These are phyloP conservation scores for Microsporum audouinii DNA, from an alignment of 2,329 filamentous ascomycete genomes.

Conservation along the genomic window DNA sequence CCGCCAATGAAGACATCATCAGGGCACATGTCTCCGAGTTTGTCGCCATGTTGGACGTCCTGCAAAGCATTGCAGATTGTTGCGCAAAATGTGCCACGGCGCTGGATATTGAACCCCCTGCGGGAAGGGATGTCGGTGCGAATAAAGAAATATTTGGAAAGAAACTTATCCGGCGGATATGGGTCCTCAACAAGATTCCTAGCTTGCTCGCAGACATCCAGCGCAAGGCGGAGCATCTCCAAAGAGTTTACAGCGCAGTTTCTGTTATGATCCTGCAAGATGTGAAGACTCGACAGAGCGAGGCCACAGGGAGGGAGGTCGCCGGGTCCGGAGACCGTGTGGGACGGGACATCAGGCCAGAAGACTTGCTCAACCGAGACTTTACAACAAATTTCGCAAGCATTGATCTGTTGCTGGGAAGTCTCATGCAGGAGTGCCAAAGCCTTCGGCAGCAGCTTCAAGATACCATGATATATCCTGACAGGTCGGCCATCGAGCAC, in stretches of 20 bases:
- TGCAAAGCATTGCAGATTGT: constrained; percentile 3
- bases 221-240: constrained; percentile 5
- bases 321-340: no score
- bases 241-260: constrained; percentile 5
- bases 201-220: constrained; percentile 3
- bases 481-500: not conserved
- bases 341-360: no score
- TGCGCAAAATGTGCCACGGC: not conserved
- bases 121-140: not conserved
- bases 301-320: no score
- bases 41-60: not conserved
- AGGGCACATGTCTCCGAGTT: not conserved
- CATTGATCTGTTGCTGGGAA: not conserved
- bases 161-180: constrained; percentile 5
- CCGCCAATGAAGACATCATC: not conserved
- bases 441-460: not conserved
- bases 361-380: not conserved
- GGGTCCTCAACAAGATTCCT: not conserved
- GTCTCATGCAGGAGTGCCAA: constrained; percentile 1
- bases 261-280: constrained; percentile 2
- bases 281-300: no score
- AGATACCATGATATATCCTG: not conserved
- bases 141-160: not conserved
- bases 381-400: not conserved
- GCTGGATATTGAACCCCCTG: not conserved